Conservation (phyloP, 2,329 filamentous ascomycete species). For the Hirsutella minnesotensis region DNA sequence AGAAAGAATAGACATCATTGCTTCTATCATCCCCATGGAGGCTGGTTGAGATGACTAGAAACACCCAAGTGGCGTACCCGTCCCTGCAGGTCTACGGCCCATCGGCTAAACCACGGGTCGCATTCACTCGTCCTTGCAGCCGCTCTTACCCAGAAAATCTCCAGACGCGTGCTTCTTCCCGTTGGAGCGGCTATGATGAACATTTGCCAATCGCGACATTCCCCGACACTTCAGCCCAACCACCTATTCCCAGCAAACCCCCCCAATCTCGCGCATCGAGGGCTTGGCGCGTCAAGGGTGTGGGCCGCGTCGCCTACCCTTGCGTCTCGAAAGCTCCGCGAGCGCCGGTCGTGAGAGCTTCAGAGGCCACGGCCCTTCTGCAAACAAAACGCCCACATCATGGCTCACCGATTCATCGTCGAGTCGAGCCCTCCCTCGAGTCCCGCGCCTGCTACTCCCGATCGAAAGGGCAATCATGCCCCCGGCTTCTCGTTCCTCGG, state of each 20-base stretch:
- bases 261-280: not conserved
- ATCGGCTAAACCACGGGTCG: conserved; percentile 7
- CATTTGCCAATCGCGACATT: not conserved
- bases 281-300: not conserved
- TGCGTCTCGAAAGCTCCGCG: not conserved
- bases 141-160: conserved; percentile 6
- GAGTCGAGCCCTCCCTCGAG: conserved; percentile 29
- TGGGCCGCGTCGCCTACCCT: not conserved
- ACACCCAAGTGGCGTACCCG: too few relatives aligned
- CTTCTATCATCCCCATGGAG: too few relatives aligned
- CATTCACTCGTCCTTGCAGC: not conserved
- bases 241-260: not conserved
- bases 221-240: not conserved
- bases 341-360: not conserved
- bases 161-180: conserved; percentile 7
- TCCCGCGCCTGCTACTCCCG: conserved; percentile 38
- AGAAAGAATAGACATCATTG: too few relatives aligned
- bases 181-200: not conserved
- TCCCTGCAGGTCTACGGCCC: not conserved
- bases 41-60: too few relatives aligned
- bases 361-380: not conserved
- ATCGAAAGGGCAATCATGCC: conserved; percentile 21
- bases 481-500: conserved; percentile 26
- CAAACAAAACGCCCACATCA: conserved; percentile 11
- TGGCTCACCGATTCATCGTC: conserved; percentile 30